Base-by-base conservation (phyloP, 176 grass and related monocot genomes). In the Oryza australiensis region DNA sequence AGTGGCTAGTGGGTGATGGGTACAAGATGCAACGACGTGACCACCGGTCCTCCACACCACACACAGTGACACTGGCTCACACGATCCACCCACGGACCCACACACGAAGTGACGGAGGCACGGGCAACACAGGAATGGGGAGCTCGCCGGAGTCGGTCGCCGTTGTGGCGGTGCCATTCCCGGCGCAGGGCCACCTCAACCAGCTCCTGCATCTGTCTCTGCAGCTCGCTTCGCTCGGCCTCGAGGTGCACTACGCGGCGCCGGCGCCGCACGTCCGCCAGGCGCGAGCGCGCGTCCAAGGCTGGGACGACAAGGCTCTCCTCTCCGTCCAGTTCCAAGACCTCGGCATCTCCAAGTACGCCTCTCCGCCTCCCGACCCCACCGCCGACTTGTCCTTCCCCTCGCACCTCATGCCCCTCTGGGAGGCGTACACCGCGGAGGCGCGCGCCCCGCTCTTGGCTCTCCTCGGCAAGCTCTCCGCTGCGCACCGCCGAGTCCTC, bases 101-200 rank as follows among this genome's bases (percentile, higher is more conserved):
- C 46, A 0, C 38, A 48, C 45, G 45, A 3, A 32, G 32, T 32
- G 32, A 32, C n/a, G n/a, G n/a, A n/a, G n/a, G 42, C 8, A 41
- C 38, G 1, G 41, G 7, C 38, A 77, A 60, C 27, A 68, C 45
- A 24, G 11, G 7, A 16, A 55, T 8, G 66, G 59, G 46, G 46
- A 49, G 12, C 46, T 49, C 46, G 1, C 46, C 46, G 46, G 46
- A 49, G 2, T 24, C 69, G 0, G 79, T 91, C 33, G 85, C 80
- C 24, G 79, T 90, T 9, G 93, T 87, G 22, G 76, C 89, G 14
- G 90, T 95, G 68, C 90, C 93, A 68, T 82, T 79, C 74, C 87
- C 90, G n/a, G 79, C 87, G 34, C 93, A 95, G 66, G 90, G 93
- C 29, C 93, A 95, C 90, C 88, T 95, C 76, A 92, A 92, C 87